Base-by-base conservation (phyloP, 2,329 filamentous ascomycete genomes). In the Lasiodiplodia sp. region DNA sequence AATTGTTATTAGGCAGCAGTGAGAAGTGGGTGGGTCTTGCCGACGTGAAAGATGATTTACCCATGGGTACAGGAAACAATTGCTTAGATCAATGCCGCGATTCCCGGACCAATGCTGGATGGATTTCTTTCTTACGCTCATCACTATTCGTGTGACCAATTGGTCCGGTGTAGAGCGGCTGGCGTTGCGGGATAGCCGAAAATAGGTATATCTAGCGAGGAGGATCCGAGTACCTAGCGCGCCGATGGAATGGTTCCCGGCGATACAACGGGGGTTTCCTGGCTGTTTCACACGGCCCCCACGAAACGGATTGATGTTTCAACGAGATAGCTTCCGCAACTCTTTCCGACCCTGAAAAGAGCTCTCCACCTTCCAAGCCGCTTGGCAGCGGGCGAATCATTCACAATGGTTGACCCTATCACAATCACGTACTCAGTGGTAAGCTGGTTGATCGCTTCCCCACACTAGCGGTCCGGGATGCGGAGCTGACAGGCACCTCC, bases 391-490 rank as follows among this genome's bases (percentile, higher is more conserved):
- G 44, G 2, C 44, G n/a, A n/a, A 47, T n/a, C 21, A 21, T 47
- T n/a, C 44, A 63, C 38, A 25, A 63, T 63, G 58, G 18, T 51
- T 11, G 60, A 64, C 11, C 44, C 60, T 1, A 38, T 64, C 2
- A 53, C 60, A 7, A 16, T 52, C 8, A 64, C 47, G 10, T 64
- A 38, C 44, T 37, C 28, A 5, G 60, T 64, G 60, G 60, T 64
- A 49, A 52, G 60, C 25, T 23, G 34, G 10, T 10, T 14, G 4
- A 18, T 60, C 31, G 7, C 21, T 28, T 16, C 34, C 23, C 53
- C 38, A 16, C 37, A 16, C 10, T 37, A 34, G 25, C 21, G 28
- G 34, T 6, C 23, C 44, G 40, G 23, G 57, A 28, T n/a, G 55
- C 6, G 23, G 16, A 56, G 49, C 18, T 12, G 11, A 31, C 56